A percentile compares a stretch with the other conserved stretches of the same genome.
Evolutionary conservation across 495 filamentous ascomycete genomes (phyloP).

Genomic region (Jackrogersella minutella): DNA sequence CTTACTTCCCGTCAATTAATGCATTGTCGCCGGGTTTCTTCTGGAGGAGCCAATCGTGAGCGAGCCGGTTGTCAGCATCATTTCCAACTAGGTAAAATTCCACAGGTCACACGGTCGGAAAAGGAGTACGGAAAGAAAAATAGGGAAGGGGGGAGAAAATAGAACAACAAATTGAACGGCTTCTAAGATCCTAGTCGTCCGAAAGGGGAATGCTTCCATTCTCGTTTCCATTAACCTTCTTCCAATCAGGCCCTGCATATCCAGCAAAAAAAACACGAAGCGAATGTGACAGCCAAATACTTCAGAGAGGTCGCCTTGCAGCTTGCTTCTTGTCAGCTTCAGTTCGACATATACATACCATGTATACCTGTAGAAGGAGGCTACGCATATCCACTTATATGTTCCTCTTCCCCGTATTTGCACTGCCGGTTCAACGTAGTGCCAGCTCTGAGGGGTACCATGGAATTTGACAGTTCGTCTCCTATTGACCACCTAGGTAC

Average conservation of each 20-base stretch:
- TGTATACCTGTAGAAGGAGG: neutral
- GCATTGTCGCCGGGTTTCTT: constrained; percentile 3
- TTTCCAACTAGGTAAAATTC: constrained; percentile 26
- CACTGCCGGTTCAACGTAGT: constrained; percentile 24
- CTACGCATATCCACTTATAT: constrained; percentile 8
- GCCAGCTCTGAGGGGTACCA: constrained; percentile 17
- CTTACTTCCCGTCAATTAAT: constrained; percentile 19
- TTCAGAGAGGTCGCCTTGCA: constrained; percentile 34
- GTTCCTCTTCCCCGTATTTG: constrained; percentile 13
- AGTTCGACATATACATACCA: constrained; percentile 3
- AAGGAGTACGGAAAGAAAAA: constrained; percentile 18
- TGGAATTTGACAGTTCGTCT: constrained; percentile 3
- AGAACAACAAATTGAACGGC: constrained; percentile 6
- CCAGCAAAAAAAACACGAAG: constrained; percentile 10
- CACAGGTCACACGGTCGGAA: constrained; percentile 33
- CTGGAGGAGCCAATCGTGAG: constrained; percentile 20
- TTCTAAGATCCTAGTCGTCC: constrained; percentile 9
- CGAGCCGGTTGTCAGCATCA: constrained; percentile 28
- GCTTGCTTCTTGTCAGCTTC: constrained; percentile 12
- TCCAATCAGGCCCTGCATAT: constrained; percentile 31
- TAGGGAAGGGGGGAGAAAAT: constrained; percentile 9
- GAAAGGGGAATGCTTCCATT: constrained; percentile 37
- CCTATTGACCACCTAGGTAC: neutral
- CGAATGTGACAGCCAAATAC: constrained; percentile 15
- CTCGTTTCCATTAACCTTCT: constrained; percentile 38